Percentiles rank a stretch among this genome's conserved stretches.
phyloP scores from a whole-genome alignment of 192 early-diverging fungal species.

The Obelidium mucronatum region DNA sequence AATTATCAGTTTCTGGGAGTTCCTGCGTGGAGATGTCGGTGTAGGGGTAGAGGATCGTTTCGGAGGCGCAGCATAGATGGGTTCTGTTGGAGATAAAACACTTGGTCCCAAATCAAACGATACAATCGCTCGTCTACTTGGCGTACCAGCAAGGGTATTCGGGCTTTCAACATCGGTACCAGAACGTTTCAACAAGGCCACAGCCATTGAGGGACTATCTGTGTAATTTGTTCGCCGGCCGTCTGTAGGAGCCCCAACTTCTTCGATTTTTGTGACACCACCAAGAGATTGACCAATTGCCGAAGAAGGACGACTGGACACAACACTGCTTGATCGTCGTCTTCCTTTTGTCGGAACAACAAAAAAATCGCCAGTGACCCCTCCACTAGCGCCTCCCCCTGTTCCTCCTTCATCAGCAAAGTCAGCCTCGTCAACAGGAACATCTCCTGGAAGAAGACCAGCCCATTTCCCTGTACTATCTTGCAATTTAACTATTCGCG shows the following conservation, averaged over 20 bases:
- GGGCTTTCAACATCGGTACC: not conserved
- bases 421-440: not conserved
- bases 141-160: not conserved
- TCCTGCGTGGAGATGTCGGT: constrained; percentile 24
- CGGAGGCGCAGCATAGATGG: not conserved
- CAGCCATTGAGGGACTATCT: not conserved
- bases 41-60: constrained; percentile 6
- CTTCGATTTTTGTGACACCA: not conserved
- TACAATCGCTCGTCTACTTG: not conserved
- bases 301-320: not conserved
- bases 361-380: no score
- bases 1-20: constrained; percentile 17
- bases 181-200: not conserved
- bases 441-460: constrained; percentile 23
- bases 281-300: not conserved
- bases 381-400: constrained; percentile 8
- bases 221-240: not conserved
- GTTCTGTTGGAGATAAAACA: not conserved
- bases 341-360: constrained; percentile 25
- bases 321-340: constrained; percentile 32
- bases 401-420: not conserved
- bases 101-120: constrained; percentile 14
- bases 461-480: constrained; percentile 41
- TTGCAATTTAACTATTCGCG: constrained; percentile 47
- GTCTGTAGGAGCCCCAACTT: not conserved